A percentile compares a stretch with the other conserved stretches of the same genome.
These are phyloP conservation scores for Tulasnella calospora DNA, from an alignment of 768 basidiomycete genomes.

Conservation along the genomic window DNA sequence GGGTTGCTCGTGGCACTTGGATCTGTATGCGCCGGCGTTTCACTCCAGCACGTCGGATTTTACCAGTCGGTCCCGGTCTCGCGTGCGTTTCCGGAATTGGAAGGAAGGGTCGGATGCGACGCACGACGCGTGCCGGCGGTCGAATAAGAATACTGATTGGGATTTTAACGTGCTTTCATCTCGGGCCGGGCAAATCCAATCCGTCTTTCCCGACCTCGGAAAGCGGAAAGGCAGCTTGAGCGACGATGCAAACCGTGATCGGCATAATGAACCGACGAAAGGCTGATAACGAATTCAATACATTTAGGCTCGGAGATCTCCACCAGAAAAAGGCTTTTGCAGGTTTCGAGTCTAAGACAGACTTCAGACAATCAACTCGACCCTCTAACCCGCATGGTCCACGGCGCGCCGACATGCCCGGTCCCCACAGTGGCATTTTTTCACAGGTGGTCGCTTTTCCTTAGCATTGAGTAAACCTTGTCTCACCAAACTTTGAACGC, in stretches of 20 bases:
- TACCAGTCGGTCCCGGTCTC: background rate
- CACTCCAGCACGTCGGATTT: background rate
- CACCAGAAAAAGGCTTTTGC: background rate
- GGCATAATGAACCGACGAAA: background rate
- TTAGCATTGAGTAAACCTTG: background rate
- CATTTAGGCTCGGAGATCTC: background rate
- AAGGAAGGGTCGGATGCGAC: conserved; percentile 2
- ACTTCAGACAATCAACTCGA: background rate
- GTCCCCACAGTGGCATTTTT: background rate
- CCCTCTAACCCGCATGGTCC: background rate
- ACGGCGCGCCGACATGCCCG: background rate
- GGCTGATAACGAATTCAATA: conserved; percentile 2
- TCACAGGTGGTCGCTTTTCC: background rate
- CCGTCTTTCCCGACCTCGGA: background rate
- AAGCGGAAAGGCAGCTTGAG: background rate
- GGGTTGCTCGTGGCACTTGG: background rate
- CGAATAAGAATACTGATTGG: background rate
- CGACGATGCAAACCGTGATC: background rate
- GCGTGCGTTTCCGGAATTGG: background rate
- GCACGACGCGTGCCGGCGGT: background rate
- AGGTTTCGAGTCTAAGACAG: background rate
- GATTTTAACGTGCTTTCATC: background rate
- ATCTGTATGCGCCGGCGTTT: background rate
- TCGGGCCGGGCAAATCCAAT: background rate
- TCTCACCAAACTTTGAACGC: background rate